Percentiles rank a stretch among this genome's conserved stretches.
Evolutionary conservation across 2,329 filamentous ascomycete genomes (phyloP).

Genomic region (Remersonia thermophila): DNA sequence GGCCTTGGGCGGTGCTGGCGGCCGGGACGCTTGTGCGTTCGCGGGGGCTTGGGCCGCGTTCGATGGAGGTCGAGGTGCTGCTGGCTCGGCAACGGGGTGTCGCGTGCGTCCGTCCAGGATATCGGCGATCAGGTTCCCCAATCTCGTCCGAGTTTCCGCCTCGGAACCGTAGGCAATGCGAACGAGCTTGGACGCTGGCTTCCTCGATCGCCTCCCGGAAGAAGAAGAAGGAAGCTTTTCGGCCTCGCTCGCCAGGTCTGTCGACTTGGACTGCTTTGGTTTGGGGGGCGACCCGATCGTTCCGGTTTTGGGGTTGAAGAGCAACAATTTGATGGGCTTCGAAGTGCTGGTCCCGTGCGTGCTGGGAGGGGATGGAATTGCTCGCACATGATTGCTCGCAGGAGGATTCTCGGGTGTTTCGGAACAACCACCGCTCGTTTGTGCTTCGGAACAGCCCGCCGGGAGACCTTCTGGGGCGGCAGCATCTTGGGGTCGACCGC

Average conservation of each 20-base stretch:
- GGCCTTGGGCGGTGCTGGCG: conserved; percentile 16
- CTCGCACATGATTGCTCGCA: too few relatives aligned
- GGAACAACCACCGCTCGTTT: too few relatives aligned
- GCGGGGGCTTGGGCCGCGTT: conserved; percentile 1
- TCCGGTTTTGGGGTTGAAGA: conserved; percentile 47
- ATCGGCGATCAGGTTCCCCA: conserved; percentile 50
- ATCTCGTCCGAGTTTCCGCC: conserved; percentile 27
- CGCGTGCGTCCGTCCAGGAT: conserved; percentile 36
- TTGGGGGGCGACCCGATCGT: conserved; percentile 51
- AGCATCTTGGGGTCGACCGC: too few relatives aligned
- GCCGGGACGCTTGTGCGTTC: too few relatives aligned
- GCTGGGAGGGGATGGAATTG: not conserved
- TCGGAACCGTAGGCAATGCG: conserved; percentile 48
- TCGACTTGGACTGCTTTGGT: conserved; percentile 27
- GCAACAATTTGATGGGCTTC: conserved; percentile 39
- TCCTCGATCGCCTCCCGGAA: conserved; percentile 27
- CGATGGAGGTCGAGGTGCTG: not conserved
- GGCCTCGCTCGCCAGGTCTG: conserved; percentile 7
- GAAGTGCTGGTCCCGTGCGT: not conserved
- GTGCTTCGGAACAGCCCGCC: too few relatives aligned
- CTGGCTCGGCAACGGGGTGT: conserved; percentile 17
- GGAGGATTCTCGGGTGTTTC: not conserved
- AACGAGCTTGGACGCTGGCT: conserved; percentile 33
- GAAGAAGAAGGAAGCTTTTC: conserved; percentile 9
- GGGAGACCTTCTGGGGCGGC: too few relatives aligned